Evolutionary conservation across 148 eudicot genomes (phyloP).

Genomic region (Polygonum maritimum): DNA sequence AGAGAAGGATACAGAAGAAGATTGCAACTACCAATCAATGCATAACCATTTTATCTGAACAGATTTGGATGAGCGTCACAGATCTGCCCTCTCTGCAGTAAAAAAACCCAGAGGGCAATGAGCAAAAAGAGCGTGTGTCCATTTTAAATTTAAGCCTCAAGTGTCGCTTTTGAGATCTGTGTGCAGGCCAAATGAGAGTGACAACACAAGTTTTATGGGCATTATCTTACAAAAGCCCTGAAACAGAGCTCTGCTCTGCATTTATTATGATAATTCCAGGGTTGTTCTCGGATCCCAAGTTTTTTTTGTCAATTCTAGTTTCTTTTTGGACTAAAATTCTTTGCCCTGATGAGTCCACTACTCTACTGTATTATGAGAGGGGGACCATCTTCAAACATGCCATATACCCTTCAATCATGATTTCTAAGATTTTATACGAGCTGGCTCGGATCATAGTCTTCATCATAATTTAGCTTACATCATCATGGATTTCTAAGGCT

Average conservation of each 20-base stretch:
- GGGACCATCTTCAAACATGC: slow-evolving; percentile 1
- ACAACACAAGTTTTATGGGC: background rate
- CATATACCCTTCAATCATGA: background rate
- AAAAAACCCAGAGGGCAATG: background rate
- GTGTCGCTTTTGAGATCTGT: background rate
- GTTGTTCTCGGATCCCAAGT: background rate
- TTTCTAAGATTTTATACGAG: background rate
- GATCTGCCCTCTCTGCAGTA: background rate
- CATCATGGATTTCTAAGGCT: background rate
- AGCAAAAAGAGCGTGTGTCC: background rate
- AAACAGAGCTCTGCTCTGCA: background rate
- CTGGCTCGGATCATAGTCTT: background rate
- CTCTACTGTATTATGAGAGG: background rate
- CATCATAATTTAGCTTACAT: background rate
- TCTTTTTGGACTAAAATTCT: background rate
- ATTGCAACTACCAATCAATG: background rate
- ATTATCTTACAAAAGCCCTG: background rate
- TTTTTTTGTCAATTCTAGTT: background rate
- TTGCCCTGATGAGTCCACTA: background rate
- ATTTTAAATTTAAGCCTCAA: background rate
- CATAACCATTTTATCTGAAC: background rate
- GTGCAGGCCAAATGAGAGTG: slow-evolving; percentile 5
- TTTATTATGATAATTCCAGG: background rate
- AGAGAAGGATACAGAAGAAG: background rate
- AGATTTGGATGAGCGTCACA: background rate